Evolutionary conservation across 2,329 filamentous ascomycete species (phyloP).

Genomic region (Dactylellina leptospora): DNA sequence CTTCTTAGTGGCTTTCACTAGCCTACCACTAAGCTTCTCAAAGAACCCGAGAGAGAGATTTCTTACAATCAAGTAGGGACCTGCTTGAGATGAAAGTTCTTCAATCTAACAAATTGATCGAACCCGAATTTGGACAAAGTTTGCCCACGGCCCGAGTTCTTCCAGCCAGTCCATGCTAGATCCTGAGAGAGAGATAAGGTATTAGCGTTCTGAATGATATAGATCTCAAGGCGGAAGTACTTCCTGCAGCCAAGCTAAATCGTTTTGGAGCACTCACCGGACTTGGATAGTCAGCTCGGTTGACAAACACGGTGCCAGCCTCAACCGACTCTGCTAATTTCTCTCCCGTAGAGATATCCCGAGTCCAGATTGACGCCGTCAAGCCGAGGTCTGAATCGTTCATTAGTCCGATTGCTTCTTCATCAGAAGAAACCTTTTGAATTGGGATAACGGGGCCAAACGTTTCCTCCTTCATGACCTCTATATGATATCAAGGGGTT

Average conservation of each 20-base stretch:
- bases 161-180: constrained; percentile 97
- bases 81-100: constrained; percentile 93
- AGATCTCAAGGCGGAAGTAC: constrained; percentile 7
- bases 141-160: constrained; percentile 91
- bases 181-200: constrained; percentile 69
- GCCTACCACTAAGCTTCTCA: background rate
- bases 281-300: constrained; percentile 89
- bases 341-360: constrained; percentile 78
- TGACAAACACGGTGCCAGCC: constrained; percentile 95
- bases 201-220: constrained; percentile 40
- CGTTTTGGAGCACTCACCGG: constrained; percentile 71
- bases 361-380: constrained; percentile 97
- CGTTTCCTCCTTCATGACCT: constrained; percentile 90
- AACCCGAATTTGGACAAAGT: constrained; percentile 91
- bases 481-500: constrained; percentile 67
- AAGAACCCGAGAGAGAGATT: background rate
- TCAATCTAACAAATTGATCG: constrained; percentile 94
- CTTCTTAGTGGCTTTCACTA: constrained; percentile 6
- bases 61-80: constrained; percentile 63
- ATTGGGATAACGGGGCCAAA: constrained; percentile 93
- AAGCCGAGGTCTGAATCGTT: constrained; percentile 94
- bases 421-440: constrained; percentile 82
- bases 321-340: constrained; percentile 82
- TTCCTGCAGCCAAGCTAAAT: no score
- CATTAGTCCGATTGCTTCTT: constrained; percentile 84